phyloP scores from a whole-genome alignment of 495 filamentous ascomycete genomes.

The Penicillium samsonianum region DNA sequence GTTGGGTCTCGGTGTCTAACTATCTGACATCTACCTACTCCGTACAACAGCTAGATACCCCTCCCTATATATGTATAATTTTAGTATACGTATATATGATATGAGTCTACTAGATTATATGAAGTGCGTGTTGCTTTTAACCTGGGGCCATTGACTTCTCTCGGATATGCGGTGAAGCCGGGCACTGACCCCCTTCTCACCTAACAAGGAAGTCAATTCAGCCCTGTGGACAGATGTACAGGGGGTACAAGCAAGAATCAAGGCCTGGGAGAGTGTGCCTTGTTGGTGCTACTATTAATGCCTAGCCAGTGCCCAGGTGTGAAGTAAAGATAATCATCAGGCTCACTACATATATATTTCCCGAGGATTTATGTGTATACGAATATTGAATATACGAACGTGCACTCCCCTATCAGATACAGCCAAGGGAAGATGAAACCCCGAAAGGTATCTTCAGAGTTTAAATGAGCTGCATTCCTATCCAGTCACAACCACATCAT shows the following conservation, averaged over 20 bases:
- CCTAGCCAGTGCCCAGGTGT: no score
- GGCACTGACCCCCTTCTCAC: slow-evolving; percentile 1
- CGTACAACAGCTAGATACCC: background rate
- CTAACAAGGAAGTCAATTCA: slow-evolving; percentile 3
- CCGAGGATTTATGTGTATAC: background rate
- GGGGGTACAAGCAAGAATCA: background rate
- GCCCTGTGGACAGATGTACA: slow-evolving; percentile 1
- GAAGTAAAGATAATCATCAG: background rate
- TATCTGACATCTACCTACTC: background rate
- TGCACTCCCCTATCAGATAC: background rate
- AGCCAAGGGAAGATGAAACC: background rate
- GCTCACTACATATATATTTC: background rate
- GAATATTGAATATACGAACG: background rate
- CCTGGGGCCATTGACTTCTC: background rate
- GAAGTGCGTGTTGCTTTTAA: background rate
- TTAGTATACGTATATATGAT: no score
- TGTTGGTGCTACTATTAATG: background rate
- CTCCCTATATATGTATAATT: no score
- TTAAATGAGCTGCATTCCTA: background rate
- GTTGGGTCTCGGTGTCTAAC: slow-evolving; percentile 4
- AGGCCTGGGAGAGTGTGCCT: background rate
- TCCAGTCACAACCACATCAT: background rate
- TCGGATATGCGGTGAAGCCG: slow-evolving; percentile 8
- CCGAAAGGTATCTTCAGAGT: background rate
- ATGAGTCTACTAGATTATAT: no score